Percentiles rank a stretch among this genome's conserved stretches.
These are phyloP conservation scores for Cryptosporidium sp. DNA, from an alignment of 169 alveolate species.

Conservation along the genomic window DNA sequence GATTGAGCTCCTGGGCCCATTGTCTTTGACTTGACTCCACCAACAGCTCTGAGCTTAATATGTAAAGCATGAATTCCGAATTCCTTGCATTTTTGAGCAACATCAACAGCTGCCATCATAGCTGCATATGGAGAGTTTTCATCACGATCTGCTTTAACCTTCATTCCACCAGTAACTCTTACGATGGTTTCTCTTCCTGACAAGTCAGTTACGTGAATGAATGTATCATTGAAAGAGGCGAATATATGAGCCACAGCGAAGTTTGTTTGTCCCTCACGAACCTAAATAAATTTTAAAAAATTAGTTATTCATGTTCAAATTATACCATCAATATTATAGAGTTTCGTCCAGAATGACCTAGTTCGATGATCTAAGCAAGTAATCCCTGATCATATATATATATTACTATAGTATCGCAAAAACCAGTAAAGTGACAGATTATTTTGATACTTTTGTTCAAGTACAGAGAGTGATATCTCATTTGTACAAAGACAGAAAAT, in stretches of 20 bases:
- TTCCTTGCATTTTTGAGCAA: conserved; percentile 95
- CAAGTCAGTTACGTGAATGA: conserved; percentile 99
- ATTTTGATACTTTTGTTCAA: background rate
- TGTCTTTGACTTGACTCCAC: conserved; percentile 96
- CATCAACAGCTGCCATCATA: conserved; percentile 99
- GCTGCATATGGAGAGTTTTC: conserved; percentile 99
- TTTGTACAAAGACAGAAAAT: background rate
- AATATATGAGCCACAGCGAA: conserved; percentile 99
- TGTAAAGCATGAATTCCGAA: conserved; percentile 99
- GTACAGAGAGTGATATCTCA: background rate
- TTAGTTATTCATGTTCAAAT: background rate
- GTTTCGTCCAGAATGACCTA: background rate
- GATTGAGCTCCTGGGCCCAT: conserved; percentile 99
- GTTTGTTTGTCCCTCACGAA: conserved; percentile 92
- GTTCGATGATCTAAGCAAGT: background rate
- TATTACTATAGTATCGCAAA: background rate
- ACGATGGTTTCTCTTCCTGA: conserved; percentile 99
- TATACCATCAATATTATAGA: background rate
- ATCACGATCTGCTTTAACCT: conserved; percentile 99
- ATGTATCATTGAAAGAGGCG: conserved; percentile 99
- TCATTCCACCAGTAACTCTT: conserved; percentile 99
- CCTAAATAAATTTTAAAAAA: conserved; percentile 66
- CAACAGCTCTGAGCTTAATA: conserved; percentile 98
- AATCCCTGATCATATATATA: background rate
- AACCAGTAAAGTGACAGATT: too few relatives aligned